Conservation (phyloP, 164 flowering plant genomes). For the Nymphaea colorata region DNA sequence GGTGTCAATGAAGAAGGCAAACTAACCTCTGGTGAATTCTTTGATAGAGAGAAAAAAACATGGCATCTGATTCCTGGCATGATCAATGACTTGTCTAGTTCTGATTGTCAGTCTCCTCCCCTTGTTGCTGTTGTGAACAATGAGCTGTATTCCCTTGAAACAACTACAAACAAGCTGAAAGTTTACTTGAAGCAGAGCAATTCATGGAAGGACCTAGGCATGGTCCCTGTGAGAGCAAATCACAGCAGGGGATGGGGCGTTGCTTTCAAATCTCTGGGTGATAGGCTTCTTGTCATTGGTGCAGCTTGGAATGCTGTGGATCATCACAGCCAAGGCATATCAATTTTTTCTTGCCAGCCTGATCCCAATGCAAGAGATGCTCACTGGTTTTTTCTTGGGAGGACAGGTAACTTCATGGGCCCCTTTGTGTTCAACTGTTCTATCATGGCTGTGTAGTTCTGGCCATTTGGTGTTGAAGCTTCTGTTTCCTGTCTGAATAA, state of each 20-base stretch:
- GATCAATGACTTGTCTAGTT: slow-evolving; percentile 26
- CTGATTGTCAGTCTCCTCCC: slow-evolving; percentile 36
- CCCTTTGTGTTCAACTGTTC: slow-evolving; percentile 60
- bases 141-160: slow-evolving; percentile 60
- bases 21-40: slow-evolving; percentile 61
- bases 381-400: slow-evolving; percentile 37
- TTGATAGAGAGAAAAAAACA: slow-evolving; percentile 24
- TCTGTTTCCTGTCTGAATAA: slow-evolving; percentile 17
- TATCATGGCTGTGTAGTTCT: slow-evolving; percentile 37
- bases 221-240: slow-evolving; percentile 65
- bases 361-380: slow-evolving; percentile 21
- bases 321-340: slow-evolving; percentile 26
- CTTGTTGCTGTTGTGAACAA: slow-evolving; percentile 74
- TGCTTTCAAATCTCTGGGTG: slow-evolving; percentile 76
- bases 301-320: slow-evolving; percentile 12
- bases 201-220: slow-evolving; percentile 57
- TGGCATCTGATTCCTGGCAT: slow-evolving; percentile 67
- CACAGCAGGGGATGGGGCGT: slow-evolving; percentile 72
- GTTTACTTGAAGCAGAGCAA: slow-evolving; percentile 49
- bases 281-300: slow-evolving; percentile 61
- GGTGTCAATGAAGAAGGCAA: slow-evolving; percentile 36
- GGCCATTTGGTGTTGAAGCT: not conserved
- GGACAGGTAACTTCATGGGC: slow-evolving; percentile 20
- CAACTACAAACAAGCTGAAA: slow-evolving; percentile 51
- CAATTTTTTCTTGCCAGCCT: slow-evolving; percentile 52